A percentile compares a stretch with the other conserved stretches of the same genome.
Evolutionary conservation across 306 rosid species (phyloP).

Genomic region (Vicia villosa): DNA sequence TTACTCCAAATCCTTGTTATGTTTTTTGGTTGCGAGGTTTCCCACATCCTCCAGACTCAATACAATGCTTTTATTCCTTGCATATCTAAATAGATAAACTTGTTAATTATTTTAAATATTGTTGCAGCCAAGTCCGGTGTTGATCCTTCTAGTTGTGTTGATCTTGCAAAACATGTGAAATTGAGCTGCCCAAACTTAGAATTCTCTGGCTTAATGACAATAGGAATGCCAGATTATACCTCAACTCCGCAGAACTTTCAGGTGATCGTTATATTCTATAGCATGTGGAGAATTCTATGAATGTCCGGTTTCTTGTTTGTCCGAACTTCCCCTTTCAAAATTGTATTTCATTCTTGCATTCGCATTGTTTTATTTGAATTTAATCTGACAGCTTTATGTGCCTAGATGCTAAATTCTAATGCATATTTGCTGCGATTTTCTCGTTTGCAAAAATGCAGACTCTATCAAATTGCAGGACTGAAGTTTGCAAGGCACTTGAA

Average conservation of each 20-base stretch:
- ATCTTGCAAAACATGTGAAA: slow-evolving; percentile 88
- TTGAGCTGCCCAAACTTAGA: slow-evolving; percentile 76
- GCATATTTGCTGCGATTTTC: slow-evolving; percentile 31
- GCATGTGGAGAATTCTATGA: slow-evolving; percentile 16
- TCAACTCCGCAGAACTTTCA: slow-evolving; percentile 91
- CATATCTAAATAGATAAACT: neutral
- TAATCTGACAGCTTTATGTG: slow-evolving; percentile 17
- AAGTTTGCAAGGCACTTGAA: slow-evolving; percentile 83
- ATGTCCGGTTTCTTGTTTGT: slow-evolving; percentile 7
- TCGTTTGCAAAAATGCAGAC: slow-evolving; percentile 51
- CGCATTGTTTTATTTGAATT: neutral
- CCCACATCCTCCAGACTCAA: neutral
- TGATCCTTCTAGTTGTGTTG: slow-evolving; percentile 85
- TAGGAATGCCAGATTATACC: slow-evolving; percentile 86
- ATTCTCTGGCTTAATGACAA: slow-evolving; percentile 92
- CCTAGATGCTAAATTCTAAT: slow-evolving; percentile 14
- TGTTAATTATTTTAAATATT: slow-evolving; percentile 13
- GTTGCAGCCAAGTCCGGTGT: slow-evolving; percentile 87
- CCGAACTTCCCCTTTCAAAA: neutral
- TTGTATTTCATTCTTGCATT: neutral
- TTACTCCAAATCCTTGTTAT: slow-evolving; percentile 22
- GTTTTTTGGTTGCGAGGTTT: slow-evolving; percentile 15
- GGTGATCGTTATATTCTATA: slow-evolving; percentile 51
- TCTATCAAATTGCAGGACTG: slow-evolving; percentile 72
- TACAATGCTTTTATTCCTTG: slow-evolving; percentile 15